These are phyloP conservation scores for Dothiorella sarmentorum DNA, from an alignment of 2,329 filamentous ascomycete genomes.

Conservation along the genomic window DNA sequence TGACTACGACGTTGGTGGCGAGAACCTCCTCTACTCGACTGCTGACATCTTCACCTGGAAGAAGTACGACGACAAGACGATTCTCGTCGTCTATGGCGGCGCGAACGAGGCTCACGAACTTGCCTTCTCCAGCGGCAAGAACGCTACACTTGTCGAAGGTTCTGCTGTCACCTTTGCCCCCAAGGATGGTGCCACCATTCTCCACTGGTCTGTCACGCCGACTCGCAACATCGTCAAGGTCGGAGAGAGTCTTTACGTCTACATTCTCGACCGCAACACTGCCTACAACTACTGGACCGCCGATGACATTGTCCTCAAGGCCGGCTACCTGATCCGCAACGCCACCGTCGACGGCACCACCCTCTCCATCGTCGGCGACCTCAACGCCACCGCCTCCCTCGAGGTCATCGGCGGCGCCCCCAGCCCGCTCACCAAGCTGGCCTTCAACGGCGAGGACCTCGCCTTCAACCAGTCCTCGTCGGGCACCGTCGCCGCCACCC, in stretches of 20 bases:
- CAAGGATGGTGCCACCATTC: slow-evolving; percentile 44
- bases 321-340: slow-evolving; percentile 61
- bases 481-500: slow-evolving; percentile 50
- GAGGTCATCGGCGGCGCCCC: slow-evolving; percentile 65
- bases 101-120: slow-evolving; percentile 62
- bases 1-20: slow-evolving; percentile 62
- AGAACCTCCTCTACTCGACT: slow-evolving; percentile 62
- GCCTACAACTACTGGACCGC: slow-evolving; percentile 29
- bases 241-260: slow-evolving; percentile 50
- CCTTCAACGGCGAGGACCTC: slow-evolving; percentile 56
- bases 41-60: slow-evolving; percentile 68
- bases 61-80: slow-evolving; percentile 56
- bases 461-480: slow-evolving; percentile 41
- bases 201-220: slow-evolving; percentile 56
- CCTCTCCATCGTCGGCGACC: slow-evolving; percentile 64
- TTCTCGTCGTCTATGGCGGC: slow-evolving; percentile 63
- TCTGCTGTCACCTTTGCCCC: slow-evolving; percentile 33
- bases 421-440: slow-evolving; percentile 50
- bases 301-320: slow-evolving; percentile 56
- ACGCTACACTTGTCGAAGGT: slow-evolving; percentile 41
- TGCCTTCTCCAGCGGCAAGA: slow-evolving; percentile 42
- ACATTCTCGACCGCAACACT: slow-evolving; percentile 49
- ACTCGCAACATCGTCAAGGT: slow-evolving; percentile 53
- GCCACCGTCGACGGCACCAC: slow-evolving; percentile 55
- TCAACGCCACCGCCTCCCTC: slow-evolving; percentile 65